phyloP scores from a whole-genome alignment of 2,329 filamentous ascomycete genomes.

The Pyrenophora teres region DNA sequence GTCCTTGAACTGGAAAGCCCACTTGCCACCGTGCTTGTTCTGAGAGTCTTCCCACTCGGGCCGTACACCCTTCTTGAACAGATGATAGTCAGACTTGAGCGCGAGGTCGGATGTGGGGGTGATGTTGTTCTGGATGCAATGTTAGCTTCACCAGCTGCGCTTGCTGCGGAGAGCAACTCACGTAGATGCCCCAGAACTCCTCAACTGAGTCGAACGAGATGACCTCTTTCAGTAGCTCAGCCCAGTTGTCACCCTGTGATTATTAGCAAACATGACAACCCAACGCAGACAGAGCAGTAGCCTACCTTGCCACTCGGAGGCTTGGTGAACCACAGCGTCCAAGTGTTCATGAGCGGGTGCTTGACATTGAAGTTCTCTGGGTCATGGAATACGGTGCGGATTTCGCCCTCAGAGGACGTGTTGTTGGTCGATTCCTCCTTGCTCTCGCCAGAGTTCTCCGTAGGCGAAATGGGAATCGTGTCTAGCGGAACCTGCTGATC shows the following conservation, averaged over 20 bases:
- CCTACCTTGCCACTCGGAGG: conserved; percentile 90
- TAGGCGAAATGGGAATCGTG: conserved; percentile 61
- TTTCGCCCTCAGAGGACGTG: conserved; percentile 57
- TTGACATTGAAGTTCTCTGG: conserved; percentile 99
- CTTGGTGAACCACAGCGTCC: conserved; percentile 99
- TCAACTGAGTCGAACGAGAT: conserved; percentile 98
- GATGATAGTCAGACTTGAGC: conserved; percentile 98
- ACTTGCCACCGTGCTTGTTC: conserved; percentile 99
- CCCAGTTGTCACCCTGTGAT: conserved; percentile 91
- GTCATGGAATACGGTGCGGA: conserved; percentile 96
- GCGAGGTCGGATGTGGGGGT: conserved; percentile 92
- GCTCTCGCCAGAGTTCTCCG: conserved; percentile 50
- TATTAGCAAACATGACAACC: conserved; percentile 17
- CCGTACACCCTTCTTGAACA: conserved; percentile 96
- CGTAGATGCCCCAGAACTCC: conserved; percentile 99
- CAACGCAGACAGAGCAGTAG: not conserved
- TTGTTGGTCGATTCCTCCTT: conserved; percentile 50
- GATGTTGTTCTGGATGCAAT: conserved; percentile 85
- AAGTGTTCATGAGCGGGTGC: conserved; percentile 95
- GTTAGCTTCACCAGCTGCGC: conserved; percentile 16
- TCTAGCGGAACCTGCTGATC: conserved; percentile 59
- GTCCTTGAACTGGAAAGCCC: conserved; percentile 98
- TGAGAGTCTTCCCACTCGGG: conserved; percentile 98
- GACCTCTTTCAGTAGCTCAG: conserved; percentile 95
- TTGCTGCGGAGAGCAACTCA: conserved; percentile 57